Evolutionary conservation across 495 filamentous ascomycete genomes (phyloP).

Genomic region (Peziza echinospora): DNA sequence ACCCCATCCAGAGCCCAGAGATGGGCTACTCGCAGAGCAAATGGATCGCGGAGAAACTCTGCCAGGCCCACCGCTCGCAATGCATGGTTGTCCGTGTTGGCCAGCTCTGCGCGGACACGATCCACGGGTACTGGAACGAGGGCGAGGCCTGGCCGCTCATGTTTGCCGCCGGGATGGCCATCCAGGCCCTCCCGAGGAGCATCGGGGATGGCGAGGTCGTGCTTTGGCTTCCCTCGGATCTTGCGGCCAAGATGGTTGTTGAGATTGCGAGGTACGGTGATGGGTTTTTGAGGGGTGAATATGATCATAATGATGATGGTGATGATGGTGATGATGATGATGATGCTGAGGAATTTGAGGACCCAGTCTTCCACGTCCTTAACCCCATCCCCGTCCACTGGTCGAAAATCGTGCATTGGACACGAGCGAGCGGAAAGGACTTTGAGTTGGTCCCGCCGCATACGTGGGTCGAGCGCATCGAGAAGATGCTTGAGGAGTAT

Average conservation of each 20-base stretch:
- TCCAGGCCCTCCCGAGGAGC: conserved; percentile 32
- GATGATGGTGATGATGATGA: background rate
- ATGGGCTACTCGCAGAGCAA: conserved; percentile 43
- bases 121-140: conserved; percentile 37
- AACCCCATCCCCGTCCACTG: conserved; percentile 25
- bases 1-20: conserved; percentile 28
- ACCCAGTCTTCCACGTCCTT: conserved; percentile 28
- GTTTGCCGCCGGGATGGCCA: conserved; percentile 26
- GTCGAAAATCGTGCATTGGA: conserved; percentile 26
- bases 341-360: background rate
- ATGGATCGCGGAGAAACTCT: conserved; percentile 39
- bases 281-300: background rate
- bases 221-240: conserved; percentile 37
- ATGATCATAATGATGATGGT: background rate
- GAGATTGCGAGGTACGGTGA: conserved; percentile 18
- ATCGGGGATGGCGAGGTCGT: conserved; percentile 22
- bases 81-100: conserved; percentile 32
- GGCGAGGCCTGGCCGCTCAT: conserved; percentile 43
- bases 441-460: conserved; percentile 23
- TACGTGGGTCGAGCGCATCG: conserved; percentile 25
- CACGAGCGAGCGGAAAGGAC: conserved; percentile 12
- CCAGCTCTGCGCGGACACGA: conserved; percentile 34
- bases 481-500: conserved; percentile 13
- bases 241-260: conserved; percentile 29
- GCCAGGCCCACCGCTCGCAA: conserved; percentile 14